Conservation (phyloP, 2,329 filamentous ascomycete genomes). For the Sporothrix brasiliensis region DNA sequence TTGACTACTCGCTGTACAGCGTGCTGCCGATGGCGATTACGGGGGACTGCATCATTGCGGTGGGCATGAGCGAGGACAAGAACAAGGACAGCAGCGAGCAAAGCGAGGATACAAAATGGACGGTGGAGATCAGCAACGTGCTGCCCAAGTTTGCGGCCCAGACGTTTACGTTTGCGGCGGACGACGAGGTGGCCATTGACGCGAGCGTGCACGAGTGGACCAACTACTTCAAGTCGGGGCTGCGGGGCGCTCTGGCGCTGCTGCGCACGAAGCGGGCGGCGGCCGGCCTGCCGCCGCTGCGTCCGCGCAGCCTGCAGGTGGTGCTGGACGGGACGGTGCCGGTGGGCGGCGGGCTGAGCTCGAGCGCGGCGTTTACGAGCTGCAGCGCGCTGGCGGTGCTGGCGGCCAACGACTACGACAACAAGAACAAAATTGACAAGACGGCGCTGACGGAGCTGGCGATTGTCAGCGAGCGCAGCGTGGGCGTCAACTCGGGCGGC, state of each 20-base stretch:
- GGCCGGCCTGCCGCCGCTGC: slow-evolving; percentile 50
- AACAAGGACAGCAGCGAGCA: slow-evolving; percentile 52
- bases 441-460: slow-evolving; percentile 89
- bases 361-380: slow-evolving; percentile 91
- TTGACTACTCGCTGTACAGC: slow-evolving; percentile 96
- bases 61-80: slow-evolving; percentile 49
- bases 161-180: slow-evolving; percentile 69
- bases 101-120: slow-evolving; percentile 58
- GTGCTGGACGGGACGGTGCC: slow-evolving; percentile 91
- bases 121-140: slow-evolving; percentile 78
- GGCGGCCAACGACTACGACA: slow-evolving; percentile 66
- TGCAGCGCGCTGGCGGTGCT: slow-evolving; percentile 86
- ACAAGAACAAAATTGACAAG: slow-evolving; percentile 78
- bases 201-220: slow-evolving; percentile 87
- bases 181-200: slow-evolving; percentile 72
- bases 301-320: slow-evolving; percentile 78
- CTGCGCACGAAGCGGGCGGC: slow-evolving; percentile 66
- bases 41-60: slow-evolving; percentile 85
- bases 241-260: slow-evolving; percentile 78
- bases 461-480: slow-evolving; percentile 89
- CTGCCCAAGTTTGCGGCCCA: slow-evolving; percentile 74
- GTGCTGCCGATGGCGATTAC: slow-evolving; percentile 95
- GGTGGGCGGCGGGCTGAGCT: slow-evolving; percentile 87
- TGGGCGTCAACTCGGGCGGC: slow-evolving; percentile 94
- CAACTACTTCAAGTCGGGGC: slow-evolving; percentile 96